These are phyloP conservation scores for Coprinopsis cinerea DNA, from an alignment of 768 basidiomycete genomes.

Conservation along the genomic window DNA sequence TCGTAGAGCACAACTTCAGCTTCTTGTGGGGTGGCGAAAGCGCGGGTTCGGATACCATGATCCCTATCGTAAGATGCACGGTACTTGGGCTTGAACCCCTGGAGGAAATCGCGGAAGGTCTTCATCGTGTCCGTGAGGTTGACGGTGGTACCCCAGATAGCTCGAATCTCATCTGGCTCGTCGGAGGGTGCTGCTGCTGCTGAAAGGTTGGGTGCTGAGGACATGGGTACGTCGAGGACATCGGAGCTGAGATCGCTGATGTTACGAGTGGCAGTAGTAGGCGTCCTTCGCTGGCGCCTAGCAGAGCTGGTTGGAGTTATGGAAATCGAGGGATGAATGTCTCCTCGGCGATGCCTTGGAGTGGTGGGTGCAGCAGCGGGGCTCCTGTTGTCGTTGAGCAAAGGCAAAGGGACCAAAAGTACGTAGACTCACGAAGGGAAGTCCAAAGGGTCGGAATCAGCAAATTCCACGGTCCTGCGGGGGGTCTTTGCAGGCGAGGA, in stretches of 20 bases:
- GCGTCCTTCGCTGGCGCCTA: constrained; percentile 33
- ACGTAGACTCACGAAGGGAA: constrained; percentile 55
- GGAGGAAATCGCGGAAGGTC: constrained; percentile 81
- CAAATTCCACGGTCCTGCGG: constrained; percentile 31
- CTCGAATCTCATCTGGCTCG: constrained; percentile 79
- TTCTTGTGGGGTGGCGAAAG: constrained; percentile 54
- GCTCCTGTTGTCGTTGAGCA: constrained; percentile 32
- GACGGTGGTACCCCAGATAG: constrained; percentile 98
- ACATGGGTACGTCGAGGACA: constrained; percentile 50
- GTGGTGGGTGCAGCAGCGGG: constrained; percentile 46
- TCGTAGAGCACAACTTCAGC: constrained; percentile 74
- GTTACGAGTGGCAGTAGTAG: constrained; percentile 20
- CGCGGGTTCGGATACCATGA: constrained; percentile 44
- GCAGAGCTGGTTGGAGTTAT: constrained; percentile 43
- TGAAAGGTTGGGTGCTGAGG: constrained; percentile 51
- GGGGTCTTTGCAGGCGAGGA: constrained; percentile 53
- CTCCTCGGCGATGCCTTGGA: constrained; percentile 74
- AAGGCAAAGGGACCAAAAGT: not conserved
- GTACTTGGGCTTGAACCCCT: constrained; percentile 91
- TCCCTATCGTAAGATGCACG: constrained; percentile 66
- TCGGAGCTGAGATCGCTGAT: constrained; percentile 52
- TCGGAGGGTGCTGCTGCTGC: constrained; percentile 58
- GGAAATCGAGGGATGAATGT: constrained; percentile 80
- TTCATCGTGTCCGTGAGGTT: constrained; percentile 89
- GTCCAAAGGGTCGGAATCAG: constrained; percentile 61